These are phyloP conservation scores for Vickermania ingenoplastis DNA, from an alignment of 208 protist genomes.

Conservation along the genomic window DNA sequence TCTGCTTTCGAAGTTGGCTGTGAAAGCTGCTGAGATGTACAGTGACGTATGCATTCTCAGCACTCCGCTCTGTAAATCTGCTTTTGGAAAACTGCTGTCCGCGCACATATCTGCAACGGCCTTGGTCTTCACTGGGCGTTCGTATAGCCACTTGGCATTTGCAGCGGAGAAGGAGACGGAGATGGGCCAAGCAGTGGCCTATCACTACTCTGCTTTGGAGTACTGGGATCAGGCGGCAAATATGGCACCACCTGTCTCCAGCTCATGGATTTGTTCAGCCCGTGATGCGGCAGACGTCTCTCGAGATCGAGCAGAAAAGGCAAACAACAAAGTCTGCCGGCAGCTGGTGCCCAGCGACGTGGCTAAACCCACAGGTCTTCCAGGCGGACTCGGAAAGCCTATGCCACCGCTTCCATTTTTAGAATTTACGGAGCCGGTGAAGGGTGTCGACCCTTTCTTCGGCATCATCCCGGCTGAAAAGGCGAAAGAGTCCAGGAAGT, in stretches of 20 bases:
- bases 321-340: conserved; percentile 76
- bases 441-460: conserved; percentile 76
- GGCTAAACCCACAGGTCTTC: conserved; percentile 33
- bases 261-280: conserved; percentile 53
- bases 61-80: conserved; percentile 21
- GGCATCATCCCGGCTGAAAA: conserved; percentile 78
- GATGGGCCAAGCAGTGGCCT: conserved; percentile 54
- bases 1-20: conserved; percentile 69
- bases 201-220: conserved; percentile 55
- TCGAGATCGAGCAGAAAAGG: conserved; percentile 46
- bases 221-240: conserved; percentile 41
- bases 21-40: conserved; percentile 58
- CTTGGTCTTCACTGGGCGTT: conserved; percentile 52
- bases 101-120: conserved; percentile 24
- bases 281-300: conserved; percentile 46
- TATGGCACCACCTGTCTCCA: conserved; percentile 29
- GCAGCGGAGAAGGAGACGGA: conserved; percentile 27
- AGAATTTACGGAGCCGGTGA: conserved; percentile 32
- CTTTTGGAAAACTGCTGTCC: conserved; percentile 40
- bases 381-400: conserved; percentile 46
- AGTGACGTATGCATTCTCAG: conserved; percentile 35
- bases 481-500: conserved; percentile 26
- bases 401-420: not conserved
- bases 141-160: conserved; percentile 55
- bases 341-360: conserved; percentile 63